phyloP scores from a whole-genome alignment of 139 green algal species.

The Chlorella sp. region DNA sequence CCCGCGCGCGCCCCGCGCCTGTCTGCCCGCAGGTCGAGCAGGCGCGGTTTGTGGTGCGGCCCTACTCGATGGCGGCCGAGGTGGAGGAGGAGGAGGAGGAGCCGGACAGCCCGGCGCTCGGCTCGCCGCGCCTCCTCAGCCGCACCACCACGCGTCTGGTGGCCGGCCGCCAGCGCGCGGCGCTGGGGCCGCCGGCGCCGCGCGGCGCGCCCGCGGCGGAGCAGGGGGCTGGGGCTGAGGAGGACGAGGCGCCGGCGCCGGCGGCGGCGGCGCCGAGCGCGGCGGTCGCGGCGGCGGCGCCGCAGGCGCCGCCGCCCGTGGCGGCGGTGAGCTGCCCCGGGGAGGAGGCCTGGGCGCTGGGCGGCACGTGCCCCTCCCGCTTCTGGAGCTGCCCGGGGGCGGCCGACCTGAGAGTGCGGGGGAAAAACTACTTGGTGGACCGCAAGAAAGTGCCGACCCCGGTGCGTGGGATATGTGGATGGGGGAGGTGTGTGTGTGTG shows the following conservation, averaged over 20 bases:
- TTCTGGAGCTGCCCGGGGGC: slow-evolving; percentile 58
- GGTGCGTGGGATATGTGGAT: too few relatives aligned
- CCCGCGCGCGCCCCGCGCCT: too few relatives aligned
- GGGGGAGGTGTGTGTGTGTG: too few relatives aligned
- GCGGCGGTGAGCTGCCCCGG: slow-evolving; percentile 7
- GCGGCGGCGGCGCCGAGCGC: neutral
- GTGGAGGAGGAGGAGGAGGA: slow-evolving; percentile 16
- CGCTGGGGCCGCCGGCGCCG: too few relatives aligned
- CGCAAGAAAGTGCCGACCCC: slow-evolving; percentile 60
- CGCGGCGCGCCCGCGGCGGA: neutral
- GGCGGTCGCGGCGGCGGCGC: slow-evolving; percentile 8
- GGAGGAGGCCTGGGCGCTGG: slow-evolving; percentile 19
- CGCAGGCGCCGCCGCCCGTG: neutral
- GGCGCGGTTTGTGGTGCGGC: slow-evolving; percentile 43
- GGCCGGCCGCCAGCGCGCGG: too few relatives aligned
- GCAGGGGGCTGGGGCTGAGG: neutral
- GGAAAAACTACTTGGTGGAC: slow-evolving; percentile 45
- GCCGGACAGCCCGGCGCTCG: too few relatives aligned
- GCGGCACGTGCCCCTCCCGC: slow-evolving; percentile 33
- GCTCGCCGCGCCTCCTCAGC: too few relatives aligned
- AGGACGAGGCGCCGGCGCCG: neutral
- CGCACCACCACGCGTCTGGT: too few relatives aligned
- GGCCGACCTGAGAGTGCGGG: slow-evolving; percentile 42
- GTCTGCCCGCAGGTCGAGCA: slow-evolving; percentile 39
- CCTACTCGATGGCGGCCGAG: slow-evolving; percentile 25